These are phyloP conservation scores for Tuber borchii DNA, from an alignment of 495 filamentous ascomycete genomes.

Conservation along the genomic window DNA sequence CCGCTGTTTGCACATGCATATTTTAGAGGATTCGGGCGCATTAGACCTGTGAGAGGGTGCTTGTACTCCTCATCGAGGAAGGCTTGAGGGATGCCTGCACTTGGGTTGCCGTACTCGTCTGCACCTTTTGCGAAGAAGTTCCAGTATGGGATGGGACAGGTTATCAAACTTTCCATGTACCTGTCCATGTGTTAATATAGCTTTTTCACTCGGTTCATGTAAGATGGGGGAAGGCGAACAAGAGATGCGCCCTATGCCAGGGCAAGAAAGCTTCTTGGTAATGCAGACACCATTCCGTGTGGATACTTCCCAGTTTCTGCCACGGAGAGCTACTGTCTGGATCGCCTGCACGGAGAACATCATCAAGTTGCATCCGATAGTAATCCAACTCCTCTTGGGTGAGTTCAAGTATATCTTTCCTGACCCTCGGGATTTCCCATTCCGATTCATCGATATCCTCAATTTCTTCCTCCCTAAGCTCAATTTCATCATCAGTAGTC, in stretches of 20 bases:
- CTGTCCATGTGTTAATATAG: not conserved
- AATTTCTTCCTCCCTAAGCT: slow-evolving; percentile 11
- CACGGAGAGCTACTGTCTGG: slow-evolving; percentile 22
- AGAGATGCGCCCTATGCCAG: slow-evolving; percentile 19
- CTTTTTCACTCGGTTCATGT: not conserved
- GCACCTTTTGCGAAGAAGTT: slow-evolving; percentile 14
- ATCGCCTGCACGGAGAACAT: slow-evolving; percentile 12
- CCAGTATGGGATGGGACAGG: slow-evolving; percentile 23
- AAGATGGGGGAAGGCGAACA: not conserved
- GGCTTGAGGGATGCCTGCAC: slow-evolving; percentile 13
- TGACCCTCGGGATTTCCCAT: slow-evolving; percentile 10
- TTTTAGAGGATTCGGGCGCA: slow-evolving; percentile 19
- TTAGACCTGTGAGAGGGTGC: slow-evolving; percentile 11
- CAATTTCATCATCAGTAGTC: slow-evolving; percentile 7
- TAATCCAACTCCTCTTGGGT: slow-evolving; percentile 19
- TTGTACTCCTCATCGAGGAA: slow-evolving; percentile 16
- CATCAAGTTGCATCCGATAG: slow-evolving; percentile 27
- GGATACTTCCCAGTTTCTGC: slow-evolving; percentile 30
- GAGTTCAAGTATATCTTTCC: slow-evolving; percentile 28
- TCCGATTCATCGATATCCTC: slow-evolving; percentile 3
- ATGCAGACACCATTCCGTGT: slow-evolving; percentile 23
- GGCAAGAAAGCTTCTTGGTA: slow-evolving; percentile 24
- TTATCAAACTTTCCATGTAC: slow-evolving; percentile 20
- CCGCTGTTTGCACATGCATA: slow-evolving; percentile 11
- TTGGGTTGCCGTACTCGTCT: slow-evolving; percentile 7